phyloP scores from a whole-genome alignment of 1,139 yeast genomes.

The Scheffersomyces segobiensis region DNA sequence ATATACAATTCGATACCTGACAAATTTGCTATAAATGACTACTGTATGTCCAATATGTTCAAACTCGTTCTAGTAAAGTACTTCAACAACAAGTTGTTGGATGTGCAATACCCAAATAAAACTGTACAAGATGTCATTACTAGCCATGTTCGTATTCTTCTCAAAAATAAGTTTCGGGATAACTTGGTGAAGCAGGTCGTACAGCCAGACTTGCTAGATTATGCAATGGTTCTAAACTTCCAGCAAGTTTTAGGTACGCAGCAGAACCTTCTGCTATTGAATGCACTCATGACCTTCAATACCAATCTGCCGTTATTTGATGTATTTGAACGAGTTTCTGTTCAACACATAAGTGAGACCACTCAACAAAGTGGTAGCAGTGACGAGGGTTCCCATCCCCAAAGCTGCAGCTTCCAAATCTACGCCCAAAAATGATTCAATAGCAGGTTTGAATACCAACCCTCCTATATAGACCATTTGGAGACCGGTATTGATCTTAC shows the following conservation, averaged over 20 bases:
- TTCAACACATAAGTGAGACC: conserved; percentile 62
- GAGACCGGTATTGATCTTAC: conserved; percentile 84
- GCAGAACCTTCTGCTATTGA: not conserved
- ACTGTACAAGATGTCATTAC: not conserved
- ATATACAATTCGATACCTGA: not conserved
- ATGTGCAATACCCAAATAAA: not conserved
- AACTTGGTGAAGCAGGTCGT: not conserved
- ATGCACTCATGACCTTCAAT: not conserved
- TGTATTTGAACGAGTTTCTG: conserved; percentile 10
- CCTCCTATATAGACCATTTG: conserved; percentile 90
- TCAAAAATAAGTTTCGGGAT: not conserved
- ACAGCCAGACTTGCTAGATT: not conserved
- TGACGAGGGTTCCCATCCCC: conserved; percentile 53
- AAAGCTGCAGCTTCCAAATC: conserved; percentile 15
- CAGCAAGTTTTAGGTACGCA: not conserved
- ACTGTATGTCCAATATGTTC: not conserved
- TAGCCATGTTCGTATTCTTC: not conserved
- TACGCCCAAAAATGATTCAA: conserved; percentile 25
- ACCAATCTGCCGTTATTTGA: conserved; percentile 3
- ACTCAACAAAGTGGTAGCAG: conserved; percentile 73
- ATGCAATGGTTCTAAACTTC: not conserved
- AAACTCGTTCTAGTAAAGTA: not conserved
- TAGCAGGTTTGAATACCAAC: conserved; percentile 66
- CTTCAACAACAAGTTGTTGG: not conserved
- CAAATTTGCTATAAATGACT: not conserved